Conservation (phyloP, 768 basidiomycete genomes). For the Exidia glandulosa region DNA sequence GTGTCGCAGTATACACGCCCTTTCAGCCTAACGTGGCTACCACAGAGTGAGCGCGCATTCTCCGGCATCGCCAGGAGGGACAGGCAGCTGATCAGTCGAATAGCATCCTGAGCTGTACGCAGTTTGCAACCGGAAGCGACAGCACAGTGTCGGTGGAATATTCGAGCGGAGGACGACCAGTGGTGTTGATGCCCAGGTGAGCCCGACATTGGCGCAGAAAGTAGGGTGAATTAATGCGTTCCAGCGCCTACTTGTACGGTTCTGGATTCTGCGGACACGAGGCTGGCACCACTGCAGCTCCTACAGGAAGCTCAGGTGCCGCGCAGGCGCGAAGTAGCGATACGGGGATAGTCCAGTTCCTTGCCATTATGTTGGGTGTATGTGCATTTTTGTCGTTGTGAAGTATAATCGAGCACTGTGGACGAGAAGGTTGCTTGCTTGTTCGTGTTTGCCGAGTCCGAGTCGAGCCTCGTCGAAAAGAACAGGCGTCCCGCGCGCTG, state of each 20-base stretch:
- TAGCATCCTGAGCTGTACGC: constrained; percentile 54
- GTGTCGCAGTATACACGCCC: constrained; percentile 47
- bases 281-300: constrained; percentile 20
- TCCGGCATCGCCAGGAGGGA: background rate
- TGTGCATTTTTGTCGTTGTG: too few relatives aligned
- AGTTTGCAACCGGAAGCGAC: constrained; percentile 57
- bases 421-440: too few relatives aligned
- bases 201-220: too few relatives aligned
- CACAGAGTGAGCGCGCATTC: constrained; percentile 37
- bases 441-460: background rate
- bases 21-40: constrained; percentile 37
- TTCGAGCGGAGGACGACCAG: constrained; percentile 47
- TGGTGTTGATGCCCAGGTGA: constrained; percentile 38
- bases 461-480: background rate
- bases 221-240: too few relatives aligned
- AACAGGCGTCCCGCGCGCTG: background rate
- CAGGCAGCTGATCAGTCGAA: background rate
- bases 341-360: too few relatives aligned
- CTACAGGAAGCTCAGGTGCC: background rate
- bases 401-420: too few relatives aligned
- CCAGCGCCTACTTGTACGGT: constrained; percentile 18
- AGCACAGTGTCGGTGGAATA: constrained; percentile 55
- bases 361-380: too few relatives aligned
- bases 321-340: too few relatives aligned
- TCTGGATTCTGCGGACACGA: constrained; percentile 32